phyloP scores from a whole-genome alignment of 768 basidiomycete species.

The Botryobasidium botryosum region DNA sequence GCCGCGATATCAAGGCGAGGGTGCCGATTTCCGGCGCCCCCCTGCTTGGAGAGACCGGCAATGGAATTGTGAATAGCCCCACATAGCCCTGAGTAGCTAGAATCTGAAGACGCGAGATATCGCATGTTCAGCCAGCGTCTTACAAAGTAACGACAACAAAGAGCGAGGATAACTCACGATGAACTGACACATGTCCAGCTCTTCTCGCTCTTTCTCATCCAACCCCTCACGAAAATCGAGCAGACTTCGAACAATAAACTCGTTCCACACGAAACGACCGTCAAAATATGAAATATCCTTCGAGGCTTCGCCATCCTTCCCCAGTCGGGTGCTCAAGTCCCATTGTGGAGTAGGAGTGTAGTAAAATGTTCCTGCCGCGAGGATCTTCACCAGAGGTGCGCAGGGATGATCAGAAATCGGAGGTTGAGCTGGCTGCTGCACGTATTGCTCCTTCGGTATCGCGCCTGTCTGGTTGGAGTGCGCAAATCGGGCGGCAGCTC shows the following conservation, averaged over 20 bases:
- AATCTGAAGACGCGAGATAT: no score
- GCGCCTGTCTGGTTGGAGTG: no score
- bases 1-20: slow-evolving; percentile 64
- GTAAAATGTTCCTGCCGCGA: slow-evolving; percentile 87
- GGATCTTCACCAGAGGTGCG: slow-evolving; percentile 70
- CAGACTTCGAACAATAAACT: slow-evolving; percentile 70
- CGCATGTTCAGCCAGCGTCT: no score
- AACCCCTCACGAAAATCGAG: slow-evolving; percentile 77
- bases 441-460: slow-evolving; percentile 26
- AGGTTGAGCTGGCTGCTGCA: slow-evolving; percentile 26
- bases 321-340: slow-evolving; percentile 78
- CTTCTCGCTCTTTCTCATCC: slow-evolving; percentile 44
- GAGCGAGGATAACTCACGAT: no score
- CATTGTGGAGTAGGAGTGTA: slow-evolving; percentile 68
- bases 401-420: slow-evolving; percentile 98
- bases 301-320: slow-evolving; percentile 34
- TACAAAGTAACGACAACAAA: no score
- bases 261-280: slow-evolving; percentile 89
- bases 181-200: slow-evolving; percentile 72
- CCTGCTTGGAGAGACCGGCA: slow-evolving; percentile 57
- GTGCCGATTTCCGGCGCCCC: slow-evolving; percentile 59
- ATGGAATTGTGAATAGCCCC: slow-evolving; percentile 61
- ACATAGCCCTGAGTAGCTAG: slow-evolving; percentile 93
- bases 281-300: no score
- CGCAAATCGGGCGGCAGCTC: no score